Conservation (phyloP, 208 protist genomes). For the Leishmania turanica region DNA sequence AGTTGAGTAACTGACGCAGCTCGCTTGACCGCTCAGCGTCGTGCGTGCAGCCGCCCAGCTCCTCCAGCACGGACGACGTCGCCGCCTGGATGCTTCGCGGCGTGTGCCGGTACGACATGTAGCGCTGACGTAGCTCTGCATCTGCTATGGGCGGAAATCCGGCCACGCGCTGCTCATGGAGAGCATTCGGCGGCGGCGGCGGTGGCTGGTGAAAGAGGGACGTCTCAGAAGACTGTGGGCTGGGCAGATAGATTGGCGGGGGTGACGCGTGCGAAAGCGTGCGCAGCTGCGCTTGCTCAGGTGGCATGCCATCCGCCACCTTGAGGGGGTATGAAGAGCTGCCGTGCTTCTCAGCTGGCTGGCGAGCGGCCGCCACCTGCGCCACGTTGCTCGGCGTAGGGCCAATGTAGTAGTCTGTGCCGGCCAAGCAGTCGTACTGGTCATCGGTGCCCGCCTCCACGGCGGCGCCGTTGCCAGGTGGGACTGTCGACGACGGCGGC, state of each 20-base stretch:
- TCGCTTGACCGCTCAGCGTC: constrained; percentile 53
- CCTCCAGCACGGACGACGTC: constrained; percentile 49
- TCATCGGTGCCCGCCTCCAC: background rate
- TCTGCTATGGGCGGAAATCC: constrained; percentile 34
- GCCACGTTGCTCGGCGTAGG: constrained; percentile 5
- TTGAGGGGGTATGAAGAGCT: background rate
- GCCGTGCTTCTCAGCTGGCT: background rate
- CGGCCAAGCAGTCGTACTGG: constrained; percentile 30
- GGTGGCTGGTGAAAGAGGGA: background rate
- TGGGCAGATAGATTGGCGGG: background rate
- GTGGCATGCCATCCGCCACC: background rate
- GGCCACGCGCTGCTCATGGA: background rate
- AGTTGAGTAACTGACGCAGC: constrained; percentile 73
- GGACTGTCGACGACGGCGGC: background rate
- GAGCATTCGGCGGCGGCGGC: background rate
- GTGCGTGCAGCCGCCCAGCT: constrained; percentile 59
- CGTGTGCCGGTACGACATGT: constrained; percentile 23
- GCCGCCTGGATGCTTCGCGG: constrained; percentile 42
- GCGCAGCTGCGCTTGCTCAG: background rate
- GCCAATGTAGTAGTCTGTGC: constrained; percentile 21
- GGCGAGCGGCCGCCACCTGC: background rate
- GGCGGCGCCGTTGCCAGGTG: background rate
- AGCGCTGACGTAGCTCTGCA: constrained; percentile 27
- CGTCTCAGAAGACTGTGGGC: background rate
- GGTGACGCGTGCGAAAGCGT: background rate